Evolutionary conservation across 768 basidiomycete species (phyloP).

Genomic region (Termitomyces sp.): DNA sequence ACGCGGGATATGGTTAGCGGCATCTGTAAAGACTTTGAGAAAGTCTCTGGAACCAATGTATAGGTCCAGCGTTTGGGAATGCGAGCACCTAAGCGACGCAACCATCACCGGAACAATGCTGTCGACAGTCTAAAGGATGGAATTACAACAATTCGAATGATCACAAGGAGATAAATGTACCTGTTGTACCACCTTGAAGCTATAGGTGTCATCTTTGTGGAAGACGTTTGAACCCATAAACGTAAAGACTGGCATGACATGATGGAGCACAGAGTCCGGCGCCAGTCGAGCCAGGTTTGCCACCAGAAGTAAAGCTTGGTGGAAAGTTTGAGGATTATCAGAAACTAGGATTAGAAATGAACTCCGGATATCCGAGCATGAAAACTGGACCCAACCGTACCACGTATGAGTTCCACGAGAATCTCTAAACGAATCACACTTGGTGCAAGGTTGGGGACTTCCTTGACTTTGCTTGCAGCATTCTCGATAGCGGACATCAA

Average conservation of each 20-base stretch:
- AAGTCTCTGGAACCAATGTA: conserved; percentile 74
- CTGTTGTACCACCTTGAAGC: conserved; percentile 92
- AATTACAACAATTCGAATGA: not conserved
- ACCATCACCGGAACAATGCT: conserved; percentile 93
- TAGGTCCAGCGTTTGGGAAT: conserved; percentile 50
- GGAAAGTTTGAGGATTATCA: conserved; percentile 90
- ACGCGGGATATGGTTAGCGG: conserved; percentile 84
- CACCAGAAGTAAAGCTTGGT: conserved; percentile 86
- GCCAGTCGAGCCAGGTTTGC: conserved; percentile 77
- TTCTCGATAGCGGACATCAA: conserved; percentile 78
- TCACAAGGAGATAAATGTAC: conserved; percentile 29
- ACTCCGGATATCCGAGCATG: not conserved
- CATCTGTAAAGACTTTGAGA: conserved; percentile 89
- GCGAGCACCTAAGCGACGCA: conserved; percentile 59
- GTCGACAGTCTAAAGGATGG: conserved; percentile 67
- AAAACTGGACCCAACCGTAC: conserved; percentile 30
- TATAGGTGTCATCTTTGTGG: conserved; percentile 93
- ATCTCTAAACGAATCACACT: conserved; percentile 74
- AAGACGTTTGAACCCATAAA: conserved; percentile 99
- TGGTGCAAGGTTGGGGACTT: conserved; percentile 43
- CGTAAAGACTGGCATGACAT: conserved; percentile 97
- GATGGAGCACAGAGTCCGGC: conserved; percentile 88
- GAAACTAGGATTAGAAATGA: conserved; percentile 46
- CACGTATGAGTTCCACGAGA: conserved; percentile 80
- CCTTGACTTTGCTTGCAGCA: conserved; percentile 51